Percentiles rank a stretch among this genome's conserved stretches.
Conservation (phyloP, 805 yeast species). For the Pichia phayaonensis region DNA sequence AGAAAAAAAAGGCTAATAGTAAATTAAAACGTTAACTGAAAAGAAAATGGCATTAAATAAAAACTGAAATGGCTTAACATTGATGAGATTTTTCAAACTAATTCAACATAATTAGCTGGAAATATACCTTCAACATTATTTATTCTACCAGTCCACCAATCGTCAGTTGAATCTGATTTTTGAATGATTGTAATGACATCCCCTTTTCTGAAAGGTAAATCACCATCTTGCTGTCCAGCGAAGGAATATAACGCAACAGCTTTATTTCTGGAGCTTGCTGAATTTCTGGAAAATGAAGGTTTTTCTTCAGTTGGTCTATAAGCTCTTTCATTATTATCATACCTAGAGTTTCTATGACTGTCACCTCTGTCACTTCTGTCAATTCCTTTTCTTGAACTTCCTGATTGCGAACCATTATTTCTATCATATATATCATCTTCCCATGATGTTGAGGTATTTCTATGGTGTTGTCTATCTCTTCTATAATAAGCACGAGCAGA, state of each 20-base stretch:
- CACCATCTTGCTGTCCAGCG: slow-evolving; percentile 91
- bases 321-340: slow-evolving; percentile 6
- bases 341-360: neutral
- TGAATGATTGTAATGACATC: slow-evolving; percentile 83
- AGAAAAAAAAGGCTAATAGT: neutral
- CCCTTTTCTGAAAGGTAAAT: slow-evolving; percentile 87
- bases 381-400: slow-evolving; percentile 10
- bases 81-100: slow-evolving; percentile 34
- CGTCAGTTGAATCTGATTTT: slow-evolving; percentile 82
- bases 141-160: slow-evolving; percentile 97
- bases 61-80: neutral
- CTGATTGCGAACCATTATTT: slow-evolving; percentile 17
- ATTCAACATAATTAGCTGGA: slow-evolving; percentile 94
- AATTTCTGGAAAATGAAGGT: slow-evolving; percentile 22
- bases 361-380: neutral
- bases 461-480: slow-evolving; percentile 6
- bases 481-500: slow-evolving; percentile 12
- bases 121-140: slow-evolving; percentile 85
- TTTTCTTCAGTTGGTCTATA: slow-evolving; percentile 27
- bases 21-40: neutral
- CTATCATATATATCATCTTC: slow-evolving; percentile 81
- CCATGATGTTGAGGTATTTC: slow-evolving; percentile 39
- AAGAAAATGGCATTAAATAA: neutral
- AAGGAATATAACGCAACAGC: slow-evolving; percentile 88
- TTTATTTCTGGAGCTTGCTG: slow-evolving; percentile 46